Percentiles rank a stretch among this genome's conserved stretches.
phyloP scores from a whole-genome alignment of 2,329 filamentous ascomycete species.

The Ascochyta rabiei region DNA sequence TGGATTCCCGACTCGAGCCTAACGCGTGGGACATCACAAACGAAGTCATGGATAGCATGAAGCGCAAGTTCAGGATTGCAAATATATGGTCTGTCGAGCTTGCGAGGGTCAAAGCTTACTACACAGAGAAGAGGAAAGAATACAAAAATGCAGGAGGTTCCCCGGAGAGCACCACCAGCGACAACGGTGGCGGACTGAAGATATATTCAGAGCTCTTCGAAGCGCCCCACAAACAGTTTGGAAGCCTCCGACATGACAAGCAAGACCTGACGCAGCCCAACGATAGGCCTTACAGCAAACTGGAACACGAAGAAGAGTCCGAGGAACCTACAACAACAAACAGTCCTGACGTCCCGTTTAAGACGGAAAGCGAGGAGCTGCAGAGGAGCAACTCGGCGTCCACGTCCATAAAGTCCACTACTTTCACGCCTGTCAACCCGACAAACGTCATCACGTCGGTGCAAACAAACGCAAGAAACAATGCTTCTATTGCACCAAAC shows the following conservation, averaged over 20 bases:
- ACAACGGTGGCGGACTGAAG: slow-evolving; percentile 27
- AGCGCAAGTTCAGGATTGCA: slow-evolving; percentile 23
- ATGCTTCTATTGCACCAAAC: not conserved
- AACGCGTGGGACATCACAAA: slow-evolving; percentile 28
- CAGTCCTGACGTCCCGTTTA: not conserved
- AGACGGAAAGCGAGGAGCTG: slow-evolving; percentile 5
- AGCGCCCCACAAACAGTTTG: slow-evolving; percentile 28
- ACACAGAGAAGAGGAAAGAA: slow-evolving; percentile 16
- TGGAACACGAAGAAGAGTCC: slow-evolving; percentile 23
- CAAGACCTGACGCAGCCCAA: slow-evolving; percentile 4
- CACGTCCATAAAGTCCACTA: not conserved
- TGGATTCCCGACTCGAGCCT: slow-evolving; percentile 42
- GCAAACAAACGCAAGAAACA: not conserved
- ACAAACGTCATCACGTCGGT: not conserved
- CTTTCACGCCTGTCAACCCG: slow-evolving; percentile 22
- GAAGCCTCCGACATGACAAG: slow-evolving; percentile 11
- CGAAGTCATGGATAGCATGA: slow-evolving; percentile 21
- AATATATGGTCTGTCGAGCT: slow-evolving; percentile 20
- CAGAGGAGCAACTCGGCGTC: slow-evolving; percentile 4
- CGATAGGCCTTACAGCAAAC: slow-evolving; percentile 20
- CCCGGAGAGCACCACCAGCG: slow-evolving; percentile 26
- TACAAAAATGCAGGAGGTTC: slow-evolving; percentile 25
- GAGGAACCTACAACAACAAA: slow-evolving; percentile 5
- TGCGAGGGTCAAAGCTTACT: slow-evolving; percentile 14
- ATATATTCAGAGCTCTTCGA: slow-evolving; percentile 27